Conservation (phyloP, 345 rosid species). For the Camelina sativa region DNA sequence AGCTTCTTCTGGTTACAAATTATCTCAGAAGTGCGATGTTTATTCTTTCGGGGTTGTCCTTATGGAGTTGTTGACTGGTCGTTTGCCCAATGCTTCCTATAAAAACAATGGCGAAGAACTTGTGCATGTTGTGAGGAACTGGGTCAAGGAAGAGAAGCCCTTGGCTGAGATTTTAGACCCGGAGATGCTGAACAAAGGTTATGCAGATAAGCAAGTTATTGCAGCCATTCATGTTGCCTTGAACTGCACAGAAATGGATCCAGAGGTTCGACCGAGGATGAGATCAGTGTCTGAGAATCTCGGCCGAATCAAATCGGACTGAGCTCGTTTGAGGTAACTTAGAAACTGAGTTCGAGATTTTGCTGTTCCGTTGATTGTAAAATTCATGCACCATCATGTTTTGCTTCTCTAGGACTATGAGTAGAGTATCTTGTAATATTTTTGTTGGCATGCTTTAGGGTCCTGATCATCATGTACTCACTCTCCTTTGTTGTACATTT, state of each 20-base stretch:
- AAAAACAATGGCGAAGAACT: constrained; percentile 74
- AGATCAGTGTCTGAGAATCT: constrained; percentile 80
- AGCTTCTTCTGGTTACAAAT: constrained; percentile 60
- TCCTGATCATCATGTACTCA: neutral
- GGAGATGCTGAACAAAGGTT: constrained; percentile 58
- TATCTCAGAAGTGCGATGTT: constrained; percentile 85
- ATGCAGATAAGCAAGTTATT: constrained; percentile 70
- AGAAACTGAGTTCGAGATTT: neutral
- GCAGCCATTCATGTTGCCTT: constrained; percentile 79
- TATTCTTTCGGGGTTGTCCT: constrained; percentile 85
- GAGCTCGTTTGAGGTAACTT: constrained; percentile 23
- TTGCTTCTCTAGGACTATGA: neutral
- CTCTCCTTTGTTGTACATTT: neutral
- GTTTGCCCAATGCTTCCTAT: constrained; percentile 56
- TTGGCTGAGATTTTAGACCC: constrained; percentile 80
- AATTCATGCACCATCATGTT: constrained; percentile 9
- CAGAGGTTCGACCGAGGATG: constrained; percentile 92
- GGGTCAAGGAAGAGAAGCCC: constrained; percentile 66
- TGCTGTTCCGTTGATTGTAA: constrained; percentile 4
- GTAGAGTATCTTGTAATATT: neutral
- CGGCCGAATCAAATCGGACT: constrained; percentile 61
- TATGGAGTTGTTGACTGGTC: constrained; percentile 84
- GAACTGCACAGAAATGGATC: constrained; percentile 86
- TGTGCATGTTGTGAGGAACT: constrained; percentile 67
- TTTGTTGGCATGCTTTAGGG: neutral